Evolutionary conservation across 2,329 filamentous ascomycete genomes (phyloP).

Genomic region (Berkeleyomyces basicola): DNA sequence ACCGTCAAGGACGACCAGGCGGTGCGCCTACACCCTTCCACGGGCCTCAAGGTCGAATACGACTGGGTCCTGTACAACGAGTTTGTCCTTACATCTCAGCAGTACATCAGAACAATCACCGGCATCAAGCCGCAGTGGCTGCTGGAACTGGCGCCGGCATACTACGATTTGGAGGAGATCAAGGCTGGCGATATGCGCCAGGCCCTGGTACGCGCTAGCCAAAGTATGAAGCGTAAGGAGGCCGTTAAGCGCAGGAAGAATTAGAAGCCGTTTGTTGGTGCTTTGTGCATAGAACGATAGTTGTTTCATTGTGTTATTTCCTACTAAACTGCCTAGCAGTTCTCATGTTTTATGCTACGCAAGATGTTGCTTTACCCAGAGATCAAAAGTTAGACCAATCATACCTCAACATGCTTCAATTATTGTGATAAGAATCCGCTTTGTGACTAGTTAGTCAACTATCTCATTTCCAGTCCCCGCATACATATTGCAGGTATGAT

Average conservation of each 20-base stretch:
- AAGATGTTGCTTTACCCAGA: background rate
- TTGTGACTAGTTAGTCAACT: background rate
- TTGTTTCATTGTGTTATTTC: slow-evolving; percentile 1
- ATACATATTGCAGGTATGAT: too few relatives aligned
- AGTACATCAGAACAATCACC: slow-evolving; percentile 91
- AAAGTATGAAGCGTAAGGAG: slow-evolving; percentile 44
- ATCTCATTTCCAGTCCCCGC: background rate
- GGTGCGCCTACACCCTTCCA: slow-evolving; percentile 85
- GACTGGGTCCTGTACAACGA: slow-evolving; percentile 99
- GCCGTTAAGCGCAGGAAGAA: slow-evolving; percentile 29
- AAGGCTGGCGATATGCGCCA: slow-evolving; percentile 74
- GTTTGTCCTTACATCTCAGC: slow-evolving; percentile 94
- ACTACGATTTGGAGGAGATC: slow-evolving; percentile 77
- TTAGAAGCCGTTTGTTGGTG: slow-evolving; percentile 4
- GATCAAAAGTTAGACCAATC: background rate
- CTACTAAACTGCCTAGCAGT: background rate
- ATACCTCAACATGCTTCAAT: background rate
- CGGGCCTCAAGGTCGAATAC: slow-evolving; percentile 70
- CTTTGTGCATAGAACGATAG: background rate
- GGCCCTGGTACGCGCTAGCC: slow-evolving; percentile 38
- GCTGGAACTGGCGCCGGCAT: slow-evolving; percentile 79
- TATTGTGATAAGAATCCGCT: slow-evolving; percentile 2
- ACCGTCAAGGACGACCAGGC: slow-evolving; percentile 95
- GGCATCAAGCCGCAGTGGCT: slow-evolving; percentile 89
- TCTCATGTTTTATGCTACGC: background rate